phyloP scores from a whole-genome alignment of 805 yeast genomes.

The Zygosaccharomyces pseudorouxii region DNA sequence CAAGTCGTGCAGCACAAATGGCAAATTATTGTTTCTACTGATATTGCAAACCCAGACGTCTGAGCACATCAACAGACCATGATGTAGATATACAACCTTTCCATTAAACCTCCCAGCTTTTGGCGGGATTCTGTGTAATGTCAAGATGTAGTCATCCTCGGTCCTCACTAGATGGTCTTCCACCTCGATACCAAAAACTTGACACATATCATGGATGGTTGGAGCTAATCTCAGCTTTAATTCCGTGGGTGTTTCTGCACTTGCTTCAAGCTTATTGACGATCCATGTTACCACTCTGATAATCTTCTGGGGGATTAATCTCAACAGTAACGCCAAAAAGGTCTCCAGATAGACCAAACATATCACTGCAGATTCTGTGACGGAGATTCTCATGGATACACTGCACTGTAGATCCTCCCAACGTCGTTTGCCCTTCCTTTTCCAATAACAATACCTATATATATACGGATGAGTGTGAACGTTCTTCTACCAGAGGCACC shows the following conservation, averaged over 20 bases:
- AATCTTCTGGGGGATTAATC: slow-evolving; percentile 42
- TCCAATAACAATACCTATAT: no score
- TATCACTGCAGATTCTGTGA: slow-evolving; percentile 49
- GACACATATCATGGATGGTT: slow-evolving; percentile 61
- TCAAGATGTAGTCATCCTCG: slow-evolving; percentile 68
- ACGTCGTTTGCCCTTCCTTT: no score
- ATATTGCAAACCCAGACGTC: slow-evolving; percentile 68
- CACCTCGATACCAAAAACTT: slow-evolving; percentile 59
- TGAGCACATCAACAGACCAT: slow-evolving; percentile 84
- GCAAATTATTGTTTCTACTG: slow-evolving; percentile 52
- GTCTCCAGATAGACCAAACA: slow-evolving; percentile 48
- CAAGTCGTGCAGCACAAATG: slow-evolving; percentile 67
- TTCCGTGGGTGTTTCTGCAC: slow-evolving; percentile 20
- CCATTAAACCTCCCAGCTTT: slow-evolving; percentile 26
- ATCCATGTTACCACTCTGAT: slow-evolving; percentile 36
- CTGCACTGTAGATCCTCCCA: neutral
- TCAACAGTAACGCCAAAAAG: slow-evolving; percentile 42
- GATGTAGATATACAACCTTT: slow-evolving; percentile 77
- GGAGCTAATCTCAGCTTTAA: slow-evolving; percentile 35
- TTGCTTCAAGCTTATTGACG: slow-evolving; percentile 19
- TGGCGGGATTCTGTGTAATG: slow-evolving; percentile 65
- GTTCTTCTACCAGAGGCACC: neutral
- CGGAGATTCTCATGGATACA: slow-evolving; percentile 35
- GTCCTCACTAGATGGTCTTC: slow-evolving; percentile 79
- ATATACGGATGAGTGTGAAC: no score